Percentiles rank a stretch among this genome's conserved stretches.
phyloP scores from a whole-genome alignment of 768 basidiomycete genomes.

The Lentinula guzmanii region DNA sequence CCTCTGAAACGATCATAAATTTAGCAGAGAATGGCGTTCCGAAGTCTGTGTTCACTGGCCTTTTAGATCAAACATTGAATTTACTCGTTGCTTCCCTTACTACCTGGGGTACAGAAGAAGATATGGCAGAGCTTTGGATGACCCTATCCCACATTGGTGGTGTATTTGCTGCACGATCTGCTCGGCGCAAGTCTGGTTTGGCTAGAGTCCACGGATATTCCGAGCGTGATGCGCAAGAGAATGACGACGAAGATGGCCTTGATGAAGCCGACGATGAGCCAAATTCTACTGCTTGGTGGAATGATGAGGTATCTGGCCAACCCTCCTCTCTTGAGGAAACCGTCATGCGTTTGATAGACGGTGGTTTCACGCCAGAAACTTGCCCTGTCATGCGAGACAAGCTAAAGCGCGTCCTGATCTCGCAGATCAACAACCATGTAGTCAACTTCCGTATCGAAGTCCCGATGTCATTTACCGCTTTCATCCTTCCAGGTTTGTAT shows the following conservation, averaged over 20 bases:
- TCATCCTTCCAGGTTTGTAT: conserved; percentile 50
- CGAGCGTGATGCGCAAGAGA: conserved; percentile 32
- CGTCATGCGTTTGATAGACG: conserved; percentile 46
- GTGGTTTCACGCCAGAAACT: conserved; percentile 49
- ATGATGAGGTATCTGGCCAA: conserved; percentile 54
- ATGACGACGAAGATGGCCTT: conserved; percentile 31
- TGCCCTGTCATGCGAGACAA: conserved; percentile 49
- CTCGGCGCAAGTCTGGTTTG: conserved; percentile 21
- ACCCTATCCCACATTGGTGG: conserved; percentile 33
- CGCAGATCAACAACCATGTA: conserved; percentile 33
- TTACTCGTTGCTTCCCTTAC: conserved; percentile 32
- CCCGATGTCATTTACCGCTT: conserved; percentile 54
- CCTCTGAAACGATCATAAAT: conserved; percentile 57
- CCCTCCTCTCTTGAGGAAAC: conserved; percentile 65
- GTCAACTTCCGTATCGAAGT: conserved; percentile 43
- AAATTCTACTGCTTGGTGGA: conserved; percentile 63
- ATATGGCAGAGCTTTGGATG: conserved; percentile 36
- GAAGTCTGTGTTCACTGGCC: conserved; percentile 26
- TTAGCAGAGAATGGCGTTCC: conserved; percentile 61
- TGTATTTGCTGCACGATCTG: conserved; percentile 32
- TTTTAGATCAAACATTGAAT: conserved; percentile 29
- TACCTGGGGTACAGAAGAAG: conserved; percentile 37
- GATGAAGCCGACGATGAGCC: conserved; percentile 22
- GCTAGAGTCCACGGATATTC: conserved; percentile 40
- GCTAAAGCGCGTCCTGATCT: conserved; percentile 41